phyloP scores from a whole-genome alignment of 1,284 basidiomycete genomes.

The Ustilago crameri region DNA sequence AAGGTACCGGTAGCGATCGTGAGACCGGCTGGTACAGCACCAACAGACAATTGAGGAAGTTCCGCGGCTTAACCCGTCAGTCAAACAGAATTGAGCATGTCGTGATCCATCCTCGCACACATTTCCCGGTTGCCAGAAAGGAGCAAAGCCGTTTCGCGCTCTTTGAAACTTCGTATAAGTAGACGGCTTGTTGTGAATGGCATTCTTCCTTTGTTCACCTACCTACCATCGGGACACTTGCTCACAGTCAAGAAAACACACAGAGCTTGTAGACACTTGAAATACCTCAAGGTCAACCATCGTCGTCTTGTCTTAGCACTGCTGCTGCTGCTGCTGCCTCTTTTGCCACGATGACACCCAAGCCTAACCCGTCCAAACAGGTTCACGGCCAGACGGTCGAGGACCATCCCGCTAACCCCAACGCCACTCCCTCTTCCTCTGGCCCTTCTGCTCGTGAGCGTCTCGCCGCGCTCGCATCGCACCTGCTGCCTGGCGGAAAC shows the following conservation, averaged over 20 bases:
- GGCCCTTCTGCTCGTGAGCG: conserved; percentile 50
- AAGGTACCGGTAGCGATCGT: not conserved
- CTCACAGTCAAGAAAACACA: not conserved
- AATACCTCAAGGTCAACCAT: not conserved
- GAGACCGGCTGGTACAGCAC: not conserved
- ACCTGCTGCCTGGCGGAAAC: conserved; percentile 55
- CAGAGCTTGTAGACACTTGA: not conserved
- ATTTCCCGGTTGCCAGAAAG: not conserved
- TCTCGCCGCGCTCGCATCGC: conserved; percentile 60
- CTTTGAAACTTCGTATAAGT: conserved; percentile 11
- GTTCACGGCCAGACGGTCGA: conserved; percentile 58
- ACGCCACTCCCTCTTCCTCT: conserved; percentile 17
- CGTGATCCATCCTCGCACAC: conserved; percentile 7
- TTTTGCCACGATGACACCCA: conserved; percentile 33
- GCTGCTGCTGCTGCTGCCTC: not conserved
- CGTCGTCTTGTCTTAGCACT: too few relatives aligned
- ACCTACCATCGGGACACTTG: conserved; percentile 2
- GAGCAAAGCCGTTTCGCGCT: not conserved
- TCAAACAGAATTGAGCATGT: conserved; percentile 3
- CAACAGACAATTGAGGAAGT: too few relatives aligned
- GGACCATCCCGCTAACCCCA: conserved; percentile 28
- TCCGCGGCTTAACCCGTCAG: conserved; percentile 34
- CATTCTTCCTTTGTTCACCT: not conserved
- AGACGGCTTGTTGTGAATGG: not conserved
- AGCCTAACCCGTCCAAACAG: conserved; percentile 49